Percentiles rank a stretch among this genome's conserved stretches.
Evolutionary conservation across 1,284 basidiomycete genomes (phyloP).

Genomic region (Termitomyces sp.): DNA sequence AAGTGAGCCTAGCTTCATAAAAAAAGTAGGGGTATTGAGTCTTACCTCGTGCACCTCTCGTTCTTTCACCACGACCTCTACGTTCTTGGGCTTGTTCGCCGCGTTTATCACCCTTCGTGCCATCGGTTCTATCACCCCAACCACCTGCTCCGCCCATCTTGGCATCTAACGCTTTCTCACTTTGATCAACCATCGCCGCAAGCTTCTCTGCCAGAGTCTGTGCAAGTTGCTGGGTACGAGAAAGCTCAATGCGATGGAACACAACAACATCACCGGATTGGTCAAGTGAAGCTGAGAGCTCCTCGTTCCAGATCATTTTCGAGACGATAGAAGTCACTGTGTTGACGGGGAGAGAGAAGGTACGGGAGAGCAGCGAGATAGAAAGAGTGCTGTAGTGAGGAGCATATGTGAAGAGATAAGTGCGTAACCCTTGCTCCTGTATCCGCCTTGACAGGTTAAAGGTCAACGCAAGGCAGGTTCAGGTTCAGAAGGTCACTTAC

Average conservation of each 20-base stretch:
- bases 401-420: slow-evolving; percentile 98
- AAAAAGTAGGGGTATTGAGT: slow-evolving; percentile 2
- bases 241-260: slow-evolving; percentile 86
- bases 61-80: slow-evolving; percentile 62
- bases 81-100: slow-evolving; percentile 73
- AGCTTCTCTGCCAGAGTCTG: slow-evolving; percentile 88
- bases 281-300: slow-evolving; percentile 91
- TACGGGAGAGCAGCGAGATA: slow-evolving; percentile 79
- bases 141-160: slow-evolving; percentile 72
- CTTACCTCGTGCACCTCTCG: slow-evolving; percentile 55
- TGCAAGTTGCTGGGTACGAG: slow-evolving; percentile 86
- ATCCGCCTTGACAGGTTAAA: slow-evolving; percentile 63
- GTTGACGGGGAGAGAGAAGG: slow-evolving; percentile 79
- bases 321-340: slow-evolving; percentile 90
- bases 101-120: slow-evolving; percentile 70
- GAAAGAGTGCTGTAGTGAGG: slow-evolving; percentile 92
- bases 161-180: slow-evolving; percentile 89
- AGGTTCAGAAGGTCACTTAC: slow-evolving; percentile 42
- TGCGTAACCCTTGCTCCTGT: slow-evolving; percentile 95
- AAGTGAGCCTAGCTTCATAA: background rate
- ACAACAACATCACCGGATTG: slow-evolving; percentile 83
- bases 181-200: slow-evolving; percentile 86
- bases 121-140: slow-evolving; percentile 69
- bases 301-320: slow-evolving; percentile 99
- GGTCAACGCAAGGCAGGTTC: slow-evolving; percentile 3